Conservation (phyloP, 2,329 filamentous ascomycete species). For the Diaporthe nobilis region DNA sequence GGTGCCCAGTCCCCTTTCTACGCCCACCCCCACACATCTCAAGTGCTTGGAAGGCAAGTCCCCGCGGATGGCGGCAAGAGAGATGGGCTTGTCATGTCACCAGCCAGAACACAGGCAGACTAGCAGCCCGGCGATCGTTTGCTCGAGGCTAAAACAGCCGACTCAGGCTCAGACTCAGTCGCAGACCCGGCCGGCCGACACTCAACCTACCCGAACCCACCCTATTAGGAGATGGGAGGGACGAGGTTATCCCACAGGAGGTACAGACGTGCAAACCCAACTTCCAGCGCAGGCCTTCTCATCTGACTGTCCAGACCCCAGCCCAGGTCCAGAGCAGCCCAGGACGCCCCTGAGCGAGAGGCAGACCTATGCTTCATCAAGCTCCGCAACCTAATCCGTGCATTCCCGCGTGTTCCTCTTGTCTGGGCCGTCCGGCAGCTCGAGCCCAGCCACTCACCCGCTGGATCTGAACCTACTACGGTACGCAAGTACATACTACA, state of each 20-base stretch:
- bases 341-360: not conserved
- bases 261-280: too few species aligned
- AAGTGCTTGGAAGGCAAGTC: not conserved
- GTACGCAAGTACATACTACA: not conserved
- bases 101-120: slow-evolving; percentile 15
- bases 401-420: slow-evolving; percentile 21
- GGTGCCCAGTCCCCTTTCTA: not conserved
- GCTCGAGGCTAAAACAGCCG: slow-evolving; percentile 24
- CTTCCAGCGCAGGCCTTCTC: not conserved
- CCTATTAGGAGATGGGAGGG: too few species aligned
- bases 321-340: not conserved
- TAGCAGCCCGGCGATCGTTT: slow-evolving; percentile 27
- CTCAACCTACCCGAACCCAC: slow-evolving; percentile 20
- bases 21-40: slow-evolving; percentile 1
- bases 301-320: not conserved
- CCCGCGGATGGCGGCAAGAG: slow-evolving; percentile 30
- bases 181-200: slow-evolving; percentile 28
- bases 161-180: slow-evolving; percentile 26
- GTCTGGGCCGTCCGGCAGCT: slow-evolving; percentile 18
- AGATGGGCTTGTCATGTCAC: slow-evolving; percentile 23
- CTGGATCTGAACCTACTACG: not conserved
- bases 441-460: slow-evolving; percentile 9
- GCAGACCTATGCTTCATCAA: slow-evolving; percentile 1
- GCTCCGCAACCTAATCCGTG: slow-evolving; percentile 2
- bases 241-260: too few species aligned